These are phyloP conservation scores for Trichodelitschia bisporula DNA, from an alignment of 495 filamentous ascomycete genomes.

Conservation along the genomic window DNA sequence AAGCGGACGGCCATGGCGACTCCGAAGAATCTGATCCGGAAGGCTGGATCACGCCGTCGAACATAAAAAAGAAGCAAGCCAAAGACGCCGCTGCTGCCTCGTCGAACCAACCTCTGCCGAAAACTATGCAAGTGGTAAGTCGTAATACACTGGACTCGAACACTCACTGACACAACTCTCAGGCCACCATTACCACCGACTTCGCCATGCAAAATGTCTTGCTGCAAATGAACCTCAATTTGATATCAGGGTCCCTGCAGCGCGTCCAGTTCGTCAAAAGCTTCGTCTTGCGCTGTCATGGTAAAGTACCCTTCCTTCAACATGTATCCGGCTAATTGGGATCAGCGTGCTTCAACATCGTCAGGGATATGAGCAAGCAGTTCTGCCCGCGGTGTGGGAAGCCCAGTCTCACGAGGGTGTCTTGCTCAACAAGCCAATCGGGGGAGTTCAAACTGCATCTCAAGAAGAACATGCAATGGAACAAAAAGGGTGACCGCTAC, in stretches of 20 bases:
- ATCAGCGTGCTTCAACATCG: conserved; percentile 74
- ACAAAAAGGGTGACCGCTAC: conserved; percentile 70
- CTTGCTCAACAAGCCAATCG: conserved; percentile 44
- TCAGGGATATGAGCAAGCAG: conserved; percentile 66
- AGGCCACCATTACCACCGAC: conserved; percentile 75
- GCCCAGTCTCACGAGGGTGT: conserved; percentile 60
- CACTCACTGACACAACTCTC: conserved; percentile 51
- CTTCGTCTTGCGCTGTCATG: conserved; percentile 79
- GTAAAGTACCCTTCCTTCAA: too few relatives aligned
- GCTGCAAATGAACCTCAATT: conserved; percentile 80
- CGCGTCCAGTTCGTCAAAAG: conserved; percentile 60
- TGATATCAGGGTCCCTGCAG: conserved; percentile 52
- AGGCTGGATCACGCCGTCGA: conserved; percentile 89
- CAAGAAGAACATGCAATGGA: conserved; percentile 92
- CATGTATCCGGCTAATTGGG: too few relatives aligned
- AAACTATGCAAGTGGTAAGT: too few relatives aligned
- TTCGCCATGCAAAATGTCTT: conserved; percentile 94
- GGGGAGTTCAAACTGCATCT: conserved; percentile 74
- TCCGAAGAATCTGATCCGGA: conserved; percentile 38
- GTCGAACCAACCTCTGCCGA: conserved; percentile 19
- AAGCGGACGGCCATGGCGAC: not conserved
- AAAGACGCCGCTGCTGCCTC: conserved; percentile 27
- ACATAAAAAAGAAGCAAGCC: conserved; percentile 63
- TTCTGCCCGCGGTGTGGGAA: conserved; percentile 88
- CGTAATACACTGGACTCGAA: too few relatives aligned